Evolutionary conservation across 192 early-diverging fungal species (phyloP), one percentile per base, ranked within the genome.

Genomic region (Entophlyctis luteolus): DNA sequence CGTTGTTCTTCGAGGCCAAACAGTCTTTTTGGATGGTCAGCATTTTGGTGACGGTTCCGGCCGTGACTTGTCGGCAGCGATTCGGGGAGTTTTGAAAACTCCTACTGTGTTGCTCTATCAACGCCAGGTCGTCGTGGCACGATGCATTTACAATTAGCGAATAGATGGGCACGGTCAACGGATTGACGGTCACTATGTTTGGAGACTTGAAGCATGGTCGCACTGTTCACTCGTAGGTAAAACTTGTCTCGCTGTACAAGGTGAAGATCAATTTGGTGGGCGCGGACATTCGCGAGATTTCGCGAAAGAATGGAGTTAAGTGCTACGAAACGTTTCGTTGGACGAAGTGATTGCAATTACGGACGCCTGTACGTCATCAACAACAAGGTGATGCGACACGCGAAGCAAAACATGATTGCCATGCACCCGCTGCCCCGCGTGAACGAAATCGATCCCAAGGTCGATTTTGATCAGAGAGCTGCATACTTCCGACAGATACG

Each of bases 401-500:
- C 93, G 62, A 98, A 99, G 81, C 76, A 87, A 28, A 88, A 94
- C 72, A 98, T 99, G 96, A 90, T 98, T 72, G 89, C 98, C 42
- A 56, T 56, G 94, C 96, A 98, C 84, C 94, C 96, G 57, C 79
- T 98, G 70, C 96, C 96, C 12, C 86, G 96, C 70, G 88, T 96
- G 27, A 84, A 87, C 29, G 96, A 98, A 77, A 96, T 99, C 75
- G 91, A 93, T 50, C 91, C 91, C 33, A 94, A 99, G 74, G 95
- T 99, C 27, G 96, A 99, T 73, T 96, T 95, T 67, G 96, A 99
- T 73, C 92, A 89, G 73, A 85, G 96, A 39, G 94, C 96, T 16
- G 94, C 93, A 23, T 99, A 99, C 79, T 98, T 98, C 85, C 81
- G 95, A 56, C 96, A 99, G 79, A 98, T 99, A 95, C 82, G 86